Evolutionary conservation across 345 rosid genomes (phyloP).

Genomic region (Acer yangbiense): DNA sequence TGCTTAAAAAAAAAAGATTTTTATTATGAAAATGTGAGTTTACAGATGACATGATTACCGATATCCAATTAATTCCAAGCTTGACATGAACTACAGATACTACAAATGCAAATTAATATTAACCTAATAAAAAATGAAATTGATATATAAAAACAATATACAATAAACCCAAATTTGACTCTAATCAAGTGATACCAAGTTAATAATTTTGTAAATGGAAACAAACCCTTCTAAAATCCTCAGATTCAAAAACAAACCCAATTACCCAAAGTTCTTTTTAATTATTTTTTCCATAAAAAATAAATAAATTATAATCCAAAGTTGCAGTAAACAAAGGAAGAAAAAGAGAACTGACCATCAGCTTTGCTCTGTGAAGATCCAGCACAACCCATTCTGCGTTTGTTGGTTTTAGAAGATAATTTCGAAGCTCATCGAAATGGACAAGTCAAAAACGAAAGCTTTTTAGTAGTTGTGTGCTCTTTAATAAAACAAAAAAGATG

Average conservation of each 20-base stretch:
- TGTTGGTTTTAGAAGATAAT: neutral
- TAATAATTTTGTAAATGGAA: too few relatives aligned
- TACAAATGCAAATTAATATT: too few relatives aligned
- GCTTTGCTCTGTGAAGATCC: slow-evolving; percentile 72
- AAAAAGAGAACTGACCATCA: slow-evolving; percentile 46
- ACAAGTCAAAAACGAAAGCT: neutral
- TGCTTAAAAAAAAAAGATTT: too few relatives aligned
- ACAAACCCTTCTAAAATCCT: neutral
- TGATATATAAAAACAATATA: neutral
- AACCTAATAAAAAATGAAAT: too few relatives aligned
- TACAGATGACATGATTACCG: neutral
- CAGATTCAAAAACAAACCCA: neutral
- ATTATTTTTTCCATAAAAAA: too few relatives aligned
- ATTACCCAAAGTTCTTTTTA: neutral
- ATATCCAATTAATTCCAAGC: neutral
- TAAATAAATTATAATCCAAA: too few relatives aligned
- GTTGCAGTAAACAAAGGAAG: neutral
- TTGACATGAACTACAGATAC: neutral
- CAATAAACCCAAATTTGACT: neutral
- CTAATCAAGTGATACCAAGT: neutral
- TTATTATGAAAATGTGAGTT: neutral
- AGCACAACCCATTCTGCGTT: slow-evolving; percentile 66
- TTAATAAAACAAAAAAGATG: neutral
- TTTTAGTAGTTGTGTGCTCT: neutral
- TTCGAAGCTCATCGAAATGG: slow-evolving; percentile 29